Percentiles rank a stretch among this genome's conserved stretches.
These are phyloP conservation scores for Pilatotrama ljubarskyi DNA, from an alignment of 768 basidiomycete genomes.

Conservation along the genomic window DNA sequence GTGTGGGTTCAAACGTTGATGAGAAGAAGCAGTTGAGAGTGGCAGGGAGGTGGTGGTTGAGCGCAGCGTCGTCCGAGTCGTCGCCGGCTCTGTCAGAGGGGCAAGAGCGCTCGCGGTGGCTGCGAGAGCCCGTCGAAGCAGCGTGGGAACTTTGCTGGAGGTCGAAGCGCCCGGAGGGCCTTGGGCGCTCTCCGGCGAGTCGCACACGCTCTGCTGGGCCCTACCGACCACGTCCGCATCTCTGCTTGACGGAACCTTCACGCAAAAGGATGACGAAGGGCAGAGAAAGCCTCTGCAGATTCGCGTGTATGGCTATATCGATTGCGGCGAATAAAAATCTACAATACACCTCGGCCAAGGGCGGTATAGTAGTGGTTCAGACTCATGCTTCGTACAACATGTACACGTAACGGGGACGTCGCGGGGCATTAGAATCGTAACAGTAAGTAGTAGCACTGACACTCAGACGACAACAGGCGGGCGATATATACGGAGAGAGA, in stretches of 20 bases:
- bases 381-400: neutral
- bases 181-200: neutral
- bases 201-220: too few species aligned
- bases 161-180: neutral
- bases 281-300: neutral
- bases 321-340: neutral
- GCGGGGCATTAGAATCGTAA: constrained; percentile 4
- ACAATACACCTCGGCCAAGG: neutral
- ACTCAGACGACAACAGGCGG: neutral
- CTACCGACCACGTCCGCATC: too few species aligned
- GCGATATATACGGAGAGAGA: too few species aligned
- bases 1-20: neutral
- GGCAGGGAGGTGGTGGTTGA: neutral
- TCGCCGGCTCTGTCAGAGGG: neutral
- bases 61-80: neutral
- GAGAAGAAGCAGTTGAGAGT: neutral
- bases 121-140: neutral
- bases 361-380: neutral
- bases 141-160: constrained; percentile 1
- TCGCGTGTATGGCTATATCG: neutral
- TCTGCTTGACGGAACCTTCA: too few species aligned
- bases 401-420: neutral
- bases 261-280: too few species aligned
- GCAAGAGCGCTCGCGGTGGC: neutral
- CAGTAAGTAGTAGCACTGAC: neutral